Percentiles rank a stretch among this genome's conserved stretches.
These are phyloP conservation scores for Chytriomyces confervae DNA, from an alignment of 192 early-diverging fungal genomes.

Conservation along the genomic window DNA sequence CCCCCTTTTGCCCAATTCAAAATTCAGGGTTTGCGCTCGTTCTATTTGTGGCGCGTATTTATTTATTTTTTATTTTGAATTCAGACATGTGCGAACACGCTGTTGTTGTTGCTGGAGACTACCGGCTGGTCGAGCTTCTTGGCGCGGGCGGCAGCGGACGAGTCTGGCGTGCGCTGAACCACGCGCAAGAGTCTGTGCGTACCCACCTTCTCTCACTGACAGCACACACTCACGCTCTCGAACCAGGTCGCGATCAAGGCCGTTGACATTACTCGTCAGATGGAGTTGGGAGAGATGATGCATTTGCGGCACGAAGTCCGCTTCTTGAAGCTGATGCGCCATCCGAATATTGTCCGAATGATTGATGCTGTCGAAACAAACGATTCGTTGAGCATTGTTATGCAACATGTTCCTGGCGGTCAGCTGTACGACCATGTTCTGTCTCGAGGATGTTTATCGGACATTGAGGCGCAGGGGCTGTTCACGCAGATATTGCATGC, in stretches of 20 bases:
- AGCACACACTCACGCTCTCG: too few relatives aligned
- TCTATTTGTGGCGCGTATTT: too few relatives aligned
- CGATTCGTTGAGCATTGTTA: conserved; percentile 76
- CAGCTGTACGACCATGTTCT: conserved; percentile 86
- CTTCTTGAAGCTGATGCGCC: conserved; percentile 57
- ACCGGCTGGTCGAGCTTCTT: too few relatives aligned
- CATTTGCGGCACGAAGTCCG: conserved; percentile 49
- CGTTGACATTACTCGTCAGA: conserved; percentile 32
- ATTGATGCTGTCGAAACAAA: conserved; percentile 78
- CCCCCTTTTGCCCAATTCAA: too few relatives aligned
- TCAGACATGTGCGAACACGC: too few relatives aligned
- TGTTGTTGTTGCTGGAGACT: too few relatives aligned
- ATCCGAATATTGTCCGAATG: conserved; percentile 76
- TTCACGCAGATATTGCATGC: conserved; percentile 49
- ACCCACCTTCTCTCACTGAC: too few relatives aligned
- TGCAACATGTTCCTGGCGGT: conserved; percentile 75
- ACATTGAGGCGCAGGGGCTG: conserved; percentile 33
- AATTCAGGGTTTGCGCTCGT: too few relatives aligned
- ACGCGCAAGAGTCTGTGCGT: too few relatives aligned
- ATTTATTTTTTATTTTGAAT: too few relatives aligned
- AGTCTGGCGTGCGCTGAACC: too few relatives aligned
- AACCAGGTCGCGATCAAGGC: conserved; percentile 6
- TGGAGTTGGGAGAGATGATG: conserved; percentile 7
- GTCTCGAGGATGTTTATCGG: conserved; percentile 54
- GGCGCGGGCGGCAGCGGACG: too few relatives aligned